Conservation (phyloP, 2,329 filamentous ascomycete species). For the Trichophyton mentagrophytes region DNA sequence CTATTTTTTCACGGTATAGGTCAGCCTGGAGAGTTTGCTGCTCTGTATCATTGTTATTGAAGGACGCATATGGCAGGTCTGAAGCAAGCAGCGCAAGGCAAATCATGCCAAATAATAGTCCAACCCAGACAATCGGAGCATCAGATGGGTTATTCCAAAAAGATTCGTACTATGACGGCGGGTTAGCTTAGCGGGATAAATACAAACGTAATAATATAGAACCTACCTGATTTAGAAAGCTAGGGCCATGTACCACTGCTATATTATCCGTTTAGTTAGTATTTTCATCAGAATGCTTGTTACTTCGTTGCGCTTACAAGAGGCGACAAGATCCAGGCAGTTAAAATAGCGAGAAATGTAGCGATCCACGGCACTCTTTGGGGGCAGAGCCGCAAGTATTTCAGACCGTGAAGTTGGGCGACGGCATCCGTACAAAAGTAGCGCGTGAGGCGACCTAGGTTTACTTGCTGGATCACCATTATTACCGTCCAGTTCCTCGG, state of each 20-base stretch:
- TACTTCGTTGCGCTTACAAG: conserved; percentile 15
- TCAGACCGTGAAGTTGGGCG: conserved; percentile 19
- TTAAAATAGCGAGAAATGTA: conserved; percentile 25
- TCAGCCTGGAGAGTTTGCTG: conserved; percentile 10
- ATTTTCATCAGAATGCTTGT: conserved; percentile 8
- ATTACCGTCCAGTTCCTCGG: conserved; percentile 29
- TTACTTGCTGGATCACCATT: not conserved
- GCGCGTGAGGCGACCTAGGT: not conserved
- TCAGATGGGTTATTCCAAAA: conserved; percentile 33
- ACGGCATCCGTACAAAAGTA: conserved; percentile 5
- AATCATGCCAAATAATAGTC: conserved; percentile 32
- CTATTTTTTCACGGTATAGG: conserved; percentile 23
- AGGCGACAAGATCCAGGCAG: conserved; percentile 19
- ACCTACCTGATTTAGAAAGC: conserved; percentile 22
- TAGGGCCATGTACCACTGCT: conserved; percentile 17
- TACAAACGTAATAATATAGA: conserved; percentile 5
- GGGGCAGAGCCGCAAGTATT: conserved; percentile 19
- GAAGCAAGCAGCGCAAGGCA: conserved; percentile 14
- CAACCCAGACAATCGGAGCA: conserved; percentile 33
- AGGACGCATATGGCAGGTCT: not conserved
- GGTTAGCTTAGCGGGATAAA: not conserved
- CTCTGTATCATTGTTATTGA: not conserved
- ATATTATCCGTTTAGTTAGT: conserved; percentile 15
- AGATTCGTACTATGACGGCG: conserved; percentile 25
- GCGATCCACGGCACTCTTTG: conserved; percentile 16